Evolutionary conservation across 2,329 filamentous ascomycete genomes (phyloP).

Genomic region (Herpotrichia juniperi): DNA sequence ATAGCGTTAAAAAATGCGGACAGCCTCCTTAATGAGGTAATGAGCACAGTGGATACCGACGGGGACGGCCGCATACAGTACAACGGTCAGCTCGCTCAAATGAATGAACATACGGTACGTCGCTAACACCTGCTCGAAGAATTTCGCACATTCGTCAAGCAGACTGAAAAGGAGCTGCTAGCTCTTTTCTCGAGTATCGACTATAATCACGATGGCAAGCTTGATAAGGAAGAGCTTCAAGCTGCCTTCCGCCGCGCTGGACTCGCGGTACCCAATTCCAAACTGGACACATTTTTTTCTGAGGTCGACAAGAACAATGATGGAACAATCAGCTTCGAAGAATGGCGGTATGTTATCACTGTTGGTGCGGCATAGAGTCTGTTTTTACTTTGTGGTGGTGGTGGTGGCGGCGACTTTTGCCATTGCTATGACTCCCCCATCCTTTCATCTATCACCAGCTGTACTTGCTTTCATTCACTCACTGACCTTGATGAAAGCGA

Average conservation of each 20-base stretch:
- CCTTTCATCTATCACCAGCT: background rate
- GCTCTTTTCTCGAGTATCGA: constrained; percentile 87
- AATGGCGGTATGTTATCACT: constrained; percentile 80
- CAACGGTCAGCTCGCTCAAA: constrained; percentile 63
- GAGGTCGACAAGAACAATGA: constrained; percentile 91
- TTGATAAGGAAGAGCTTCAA: constrained; percentile 85
- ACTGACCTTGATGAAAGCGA: constrained; percentile 58
- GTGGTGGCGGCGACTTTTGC: background rate
- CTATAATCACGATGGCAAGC: constrained; percentile 79
- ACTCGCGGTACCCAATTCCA: constrained; percentile 75
- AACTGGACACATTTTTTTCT: constrained; percentile 83
- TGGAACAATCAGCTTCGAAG: constrained; percentile 84
- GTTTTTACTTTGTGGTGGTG: background rate
- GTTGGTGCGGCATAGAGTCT: background rate
- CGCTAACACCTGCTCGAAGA: constrained; percentile 61
- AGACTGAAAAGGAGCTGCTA: constrained; percentile 83
- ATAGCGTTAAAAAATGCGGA: constrained; percentile 89
- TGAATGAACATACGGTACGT: constrained; percentile 4
- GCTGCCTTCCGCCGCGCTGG: constrained; percentile 79
- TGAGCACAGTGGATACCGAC: constrained; percentile 83
- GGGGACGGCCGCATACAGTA: constrained; percentile 90
- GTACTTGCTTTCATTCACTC: constrained; percentile 4
- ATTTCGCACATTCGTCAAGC: constrained; percentile 85
- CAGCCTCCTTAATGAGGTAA: constrained; percentile 78
- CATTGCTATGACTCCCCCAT: background rate